Conservation (phyloP, 805 yeast species). For the Tetrapisispora nanseiensis region DNA sequence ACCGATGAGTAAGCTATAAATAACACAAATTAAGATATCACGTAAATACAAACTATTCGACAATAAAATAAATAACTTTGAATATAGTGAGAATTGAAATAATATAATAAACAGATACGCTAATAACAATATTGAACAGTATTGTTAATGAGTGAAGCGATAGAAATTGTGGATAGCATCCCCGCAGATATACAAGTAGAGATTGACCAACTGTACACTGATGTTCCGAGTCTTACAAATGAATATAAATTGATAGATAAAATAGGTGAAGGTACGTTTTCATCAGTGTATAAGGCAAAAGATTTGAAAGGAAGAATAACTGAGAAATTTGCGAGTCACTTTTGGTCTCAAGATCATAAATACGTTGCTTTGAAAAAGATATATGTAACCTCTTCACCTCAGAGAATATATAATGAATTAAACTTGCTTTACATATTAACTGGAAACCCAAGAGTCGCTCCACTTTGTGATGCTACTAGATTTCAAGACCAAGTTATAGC, state of each 20-base stretch:
- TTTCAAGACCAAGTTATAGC: slow-evolving; percentile 88
- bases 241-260: slow-evolving; percentile 35
- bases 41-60: too few species aligned
- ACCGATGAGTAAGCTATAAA: neutral
- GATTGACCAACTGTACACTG: slow-evolving; percentile 42
- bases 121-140: neutral
- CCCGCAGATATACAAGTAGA: slow-evolving; percentile 42
- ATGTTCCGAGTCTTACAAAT: slow-evolving; percentile 41
- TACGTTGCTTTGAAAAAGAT: slow-evolving; percentile 85
- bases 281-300: slow-evolving; percentile 57
- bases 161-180: neutral
- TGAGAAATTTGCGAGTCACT: slow-evolving; percentile 20
- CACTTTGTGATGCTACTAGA: slow-evolving; percentile 78
- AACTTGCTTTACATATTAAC: slow-evolving; percentile 60
- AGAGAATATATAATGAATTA: slow-evolving; percentile 80
- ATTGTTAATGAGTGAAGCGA: neutral
- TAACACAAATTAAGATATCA: neutral
- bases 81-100: too few species aligned
- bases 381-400: slow-evolving; percentile 91
- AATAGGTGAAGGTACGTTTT: slow-evolving; percentile 80
- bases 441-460: slow-evolving; percentile 71
- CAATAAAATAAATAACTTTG: too few species aligned
- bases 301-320: slow-evolving; percentile 30
- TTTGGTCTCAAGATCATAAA: slow-evolving; percentile 29
- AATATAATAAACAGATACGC: neutral